Evolutionary conservation across 495 filamentous ascomycete species (phyloP).

Genomic region (Penicillium macrosclerotiorum): DNA sequence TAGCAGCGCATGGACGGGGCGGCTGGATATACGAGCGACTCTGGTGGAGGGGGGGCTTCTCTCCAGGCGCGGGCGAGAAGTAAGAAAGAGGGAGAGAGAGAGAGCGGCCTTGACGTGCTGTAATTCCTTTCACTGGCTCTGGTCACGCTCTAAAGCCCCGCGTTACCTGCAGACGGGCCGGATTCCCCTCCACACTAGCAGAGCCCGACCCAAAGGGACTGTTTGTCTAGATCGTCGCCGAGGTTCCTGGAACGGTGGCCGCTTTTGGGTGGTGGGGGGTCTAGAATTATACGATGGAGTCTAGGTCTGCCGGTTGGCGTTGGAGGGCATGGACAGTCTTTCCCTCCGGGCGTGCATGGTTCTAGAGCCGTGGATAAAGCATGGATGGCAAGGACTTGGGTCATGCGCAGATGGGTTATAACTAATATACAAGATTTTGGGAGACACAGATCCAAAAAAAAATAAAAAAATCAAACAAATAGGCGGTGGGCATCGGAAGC

Average conservation of each 20-base stretch:
- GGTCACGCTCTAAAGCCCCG: neutral
- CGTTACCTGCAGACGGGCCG: neutral
- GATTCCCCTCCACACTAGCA: constrained; percentile 2
- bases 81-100: no score
- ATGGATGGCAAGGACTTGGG: neutral
- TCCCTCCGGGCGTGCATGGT: no score
- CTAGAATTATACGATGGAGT: neutral
- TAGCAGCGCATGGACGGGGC: no score
- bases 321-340: neutral
- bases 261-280: neutral
- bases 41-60: neutral
- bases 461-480: no score
- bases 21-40: no score
- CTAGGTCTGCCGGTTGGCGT: neutral
- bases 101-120: neutral
- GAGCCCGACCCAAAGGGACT: neutral
- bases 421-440: constrained; percentile 4
- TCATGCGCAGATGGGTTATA: neutral
- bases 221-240: neutral
- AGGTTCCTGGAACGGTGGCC: neutral
- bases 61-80: neutral
- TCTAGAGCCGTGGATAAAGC: no score
- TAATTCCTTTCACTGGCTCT: neutral
- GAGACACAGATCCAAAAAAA: no score
- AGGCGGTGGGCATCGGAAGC: neutral